phyloP scores from a whole-genome alignment of 495 filamentous ascomycete species.

The Astrothelium subdiscretum region DNA sequence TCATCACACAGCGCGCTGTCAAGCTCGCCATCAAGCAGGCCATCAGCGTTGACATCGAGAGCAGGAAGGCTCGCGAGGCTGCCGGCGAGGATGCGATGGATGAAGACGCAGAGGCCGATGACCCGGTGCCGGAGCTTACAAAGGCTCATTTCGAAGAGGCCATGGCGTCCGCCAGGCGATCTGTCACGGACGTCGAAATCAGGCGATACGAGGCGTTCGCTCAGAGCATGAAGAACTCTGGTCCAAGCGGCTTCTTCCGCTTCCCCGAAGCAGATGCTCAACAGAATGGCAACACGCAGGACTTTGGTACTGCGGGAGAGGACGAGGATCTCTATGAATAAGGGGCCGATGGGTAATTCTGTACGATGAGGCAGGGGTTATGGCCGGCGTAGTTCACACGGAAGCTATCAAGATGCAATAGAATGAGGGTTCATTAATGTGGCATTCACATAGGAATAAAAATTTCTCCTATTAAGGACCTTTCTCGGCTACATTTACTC shows the following conservation, averaged over 20 bases:
- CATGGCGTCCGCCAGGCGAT: conserved; percentile 84
- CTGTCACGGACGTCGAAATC: conserved; percentile 93
- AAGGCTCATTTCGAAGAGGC: conserved; percentile 97
- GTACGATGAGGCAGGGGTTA: background rate
- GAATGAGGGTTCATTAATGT: background rate
- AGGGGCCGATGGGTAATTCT: background rate
- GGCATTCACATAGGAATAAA: background rate
- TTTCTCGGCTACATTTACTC: background rate
- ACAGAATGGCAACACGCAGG: conserved; percentile 17
- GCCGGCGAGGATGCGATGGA: conserved; percentile 63
- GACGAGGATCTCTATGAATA: conserved; percentile 28
- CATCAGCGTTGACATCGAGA: conserved; percentile 82
- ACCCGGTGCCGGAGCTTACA: conserved; percentile 93
- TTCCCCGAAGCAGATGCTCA: conserved; percentile 51
- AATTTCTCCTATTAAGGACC: background rate
- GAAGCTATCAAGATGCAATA: background rate
- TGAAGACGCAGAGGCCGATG: conserved; percentile 71
- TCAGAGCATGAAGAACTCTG: conserved; percentile 95
- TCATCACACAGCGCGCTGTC: conserved; percentile 96
- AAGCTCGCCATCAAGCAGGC: conserved; percentile 98
- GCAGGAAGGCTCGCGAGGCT: conserved; percentile 75
- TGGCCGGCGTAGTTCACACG: background rate
- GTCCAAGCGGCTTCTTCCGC: conserved; percentile 91
- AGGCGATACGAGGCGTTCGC: conserved; percentile 96
- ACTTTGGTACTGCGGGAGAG: conserved; percentile 24